Evolutionary conservation across 371 early-diverging fungal genomes (phyloP), one percentile per base, ranked within the genome.

Genomic region (Mortierella sp.): DNA sequence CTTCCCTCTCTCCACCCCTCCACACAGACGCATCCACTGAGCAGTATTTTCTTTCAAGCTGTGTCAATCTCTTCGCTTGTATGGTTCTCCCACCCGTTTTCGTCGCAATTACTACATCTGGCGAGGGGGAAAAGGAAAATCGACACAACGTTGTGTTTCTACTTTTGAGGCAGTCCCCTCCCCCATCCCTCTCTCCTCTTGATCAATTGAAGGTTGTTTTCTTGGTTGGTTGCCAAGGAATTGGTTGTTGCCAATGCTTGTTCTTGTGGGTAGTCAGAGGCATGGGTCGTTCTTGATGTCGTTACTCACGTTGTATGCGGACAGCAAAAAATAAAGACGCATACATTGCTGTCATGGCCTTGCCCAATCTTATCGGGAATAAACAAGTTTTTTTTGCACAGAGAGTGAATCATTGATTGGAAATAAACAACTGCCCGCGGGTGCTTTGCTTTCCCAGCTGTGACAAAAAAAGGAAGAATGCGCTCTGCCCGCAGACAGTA

Each of bases 331-430:
- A 67, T 24, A 40, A 40, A 67, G 24, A 40, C 64, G 64, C 37
- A 64, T 40, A 67, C 67, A 67, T 67, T 34, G 67, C 67, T 67
- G 67, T 67, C 67, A 67, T 67, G 67, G 67, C 24, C 34, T 16
- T 21, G n/a, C 31, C 19, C 37, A 37, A 67, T 67, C 40, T 67
- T 67, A 67, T 67, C 67, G 8, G 67, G 34, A 37, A 67, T 67
- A 67, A 67, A 67, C 67, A 67, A 67, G 50, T 50, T n/a, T n/a
- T n/a, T n/a, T n/a, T 50, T 50, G 11, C 16, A 50, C 50, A 50
- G 14, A 50, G 67, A 24, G 37, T 67, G 67, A 67, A 67, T 40
- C 67, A 67, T 67, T 37, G 40, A 37, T 34, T 14, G 61, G 61
- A 61, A 61, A 61, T 61, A 61, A 61, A 61, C 31, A 61, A 61